Conservation (phyloP, 2,329 filamentous ascomycete species). For the Diplodia scrobiculata region DNA sequence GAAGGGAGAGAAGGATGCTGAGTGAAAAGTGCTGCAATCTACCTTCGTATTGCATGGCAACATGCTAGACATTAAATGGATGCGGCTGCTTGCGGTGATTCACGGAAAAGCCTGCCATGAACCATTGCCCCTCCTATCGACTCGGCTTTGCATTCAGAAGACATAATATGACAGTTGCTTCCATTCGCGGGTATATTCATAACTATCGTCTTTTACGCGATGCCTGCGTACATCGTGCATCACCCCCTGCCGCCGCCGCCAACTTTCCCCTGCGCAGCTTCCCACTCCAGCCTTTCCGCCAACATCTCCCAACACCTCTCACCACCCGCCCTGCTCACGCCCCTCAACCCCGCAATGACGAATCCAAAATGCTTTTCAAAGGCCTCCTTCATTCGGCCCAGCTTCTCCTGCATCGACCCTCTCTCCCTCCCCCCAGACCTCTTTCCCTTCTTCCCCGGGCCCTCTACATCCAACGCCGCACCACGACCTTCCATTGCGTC, state of each 20-base stretch:
- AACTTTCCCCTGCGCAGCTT: neutral
- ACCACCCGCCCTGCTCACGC: slow-evolving; percentile 72
- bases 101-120: neutral
- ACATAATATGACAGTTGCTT: neutral
- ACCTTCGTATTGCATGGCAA: neutral
- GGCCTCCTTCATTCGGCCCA: slow-evolving; percentile 62
- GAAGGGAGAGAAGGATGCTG: neutral
- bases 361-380: slow-evolving; percentile 70
- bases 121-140: too few species aligned
- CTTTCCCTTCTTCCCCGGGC: neutral
- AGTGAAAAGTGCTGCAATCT: neutral
- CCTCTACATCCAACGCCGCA: neutral
- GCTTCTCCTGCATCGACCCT: slow-evolving; percentile 53
- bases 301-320: slow-evolving; percentile 77
- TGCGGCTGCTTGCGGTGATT: neutral
- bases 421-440: neutral
- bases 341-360: slow-evolving; percentile 70
- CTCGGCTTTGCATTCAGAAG: neutral
- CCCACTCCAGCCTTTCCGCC: slow-evolving; percentile 73
- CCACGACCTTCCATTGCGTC: slow-evolving; percentile 40
- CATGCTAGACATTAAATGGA: neutral
- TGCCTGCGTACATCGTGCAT: neutral
- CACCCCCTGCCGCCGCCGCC: neutral
- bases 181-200: neutral
- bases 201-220: neutral